Conservation (phyloP, 2,329 filamentous ascomycete species). For the Pseudopyrenochaeta lycopersici region DNA sequence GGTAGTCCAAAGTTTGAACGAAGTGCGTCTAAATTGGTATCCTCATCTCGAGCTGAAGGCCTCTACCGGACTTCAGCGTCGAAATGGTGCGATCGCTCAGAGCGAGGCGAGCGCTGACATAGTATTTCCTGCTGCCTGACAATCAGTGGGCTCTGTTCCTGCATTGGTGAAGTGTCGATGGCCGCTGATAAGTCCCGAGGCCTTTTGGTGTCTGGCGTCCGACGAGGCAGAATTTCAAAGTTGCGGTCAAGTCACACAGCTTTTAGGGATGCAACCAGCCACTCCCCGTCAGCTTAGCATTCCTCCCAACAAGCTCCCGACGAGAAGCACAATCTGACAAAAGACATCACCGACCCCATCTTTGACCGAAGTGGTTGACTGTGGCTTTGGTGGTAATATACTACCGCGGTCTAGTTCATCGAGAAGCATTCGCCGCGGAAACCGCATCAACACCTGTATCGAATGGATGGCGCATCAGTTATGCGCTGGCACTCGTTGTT, state of each 20-base stretch:
- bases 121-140: neutral
- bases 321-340: conserved; percentile 16
- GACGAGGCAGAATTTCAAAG: conserved; percentile 37
- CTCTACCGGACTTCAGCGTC: no score
- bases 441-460: neutral
- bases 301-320: neutral
- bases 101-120: no score
- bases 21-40: no score
- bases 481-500: conserved; percentile 36
- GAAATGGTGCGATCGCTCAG: no score
- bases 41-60: no score
- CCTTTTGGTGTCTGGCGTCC: conserved; percentile 12
- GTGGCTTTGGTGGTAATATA: conserved; percentile 9
- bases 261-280: neutral
- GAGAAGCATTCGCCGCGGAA: conserved; percentile 3
- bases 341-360: conserved; percentile 16
- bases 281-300: neutral
- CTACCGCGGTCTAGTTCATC: neutral
- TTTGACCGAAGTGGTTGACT: conserved; percentile 5
- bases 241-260: conserved; percentile 30
- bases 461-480: conserved; percentile 11
- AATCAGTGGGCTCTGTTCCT: neutral
- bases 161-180: neutral
- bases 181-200: neutral
- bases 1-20: no score